Percentiles rank a stretch among this genome's conserved stretches.
Conservation (phyloP, 257 asterid genomes). For the Leonotis leonurus region DNA sequence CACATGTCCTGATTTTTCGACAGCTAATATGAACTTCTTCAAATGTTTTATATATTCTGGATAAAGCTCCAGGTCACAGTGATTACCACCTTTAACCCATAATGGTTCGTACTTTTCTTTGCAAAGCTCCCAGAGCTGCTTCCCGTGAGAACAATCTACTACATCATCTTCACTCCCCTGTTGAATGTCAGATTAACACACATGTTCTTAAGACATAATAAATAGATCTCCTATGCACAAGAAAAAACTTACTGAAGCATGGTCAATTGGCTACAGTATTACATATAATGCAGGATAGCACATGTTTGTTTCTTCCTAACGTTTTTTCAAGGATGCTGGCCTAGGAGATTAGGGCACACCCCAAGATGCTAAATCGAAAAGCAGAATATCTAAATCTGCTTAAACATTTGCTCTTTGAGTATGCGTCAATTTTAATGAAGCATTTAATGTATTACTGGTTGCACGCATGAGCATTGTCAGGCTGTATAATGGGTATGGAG, state of each 20-base stretch:
- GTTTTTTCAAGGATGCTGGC: neutral
- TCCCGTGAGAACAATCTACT: conserved; percentile 87
- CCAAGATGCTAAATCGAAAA: neutral
- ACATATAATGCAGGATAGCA: neutral
- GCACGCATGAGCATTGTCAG: too few species aligned
- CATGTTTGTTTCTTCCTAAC: neutral
- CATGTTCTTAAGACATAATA: neutral
- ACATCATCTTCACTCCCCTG: conserved; percentile 95
- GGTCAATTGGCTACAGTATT: neutral
- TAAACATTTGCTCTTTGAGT: too few species aligned
- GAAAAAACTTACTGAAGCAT: neutral
- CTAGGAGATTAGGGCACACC: neutral
- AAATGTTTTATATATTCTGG: conserved; percentile 86
- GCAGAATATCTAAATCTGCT: too few species aligned
- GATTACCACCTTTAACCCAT: conserved; percentile 90
- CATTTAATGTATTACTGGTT: too few species aligned
- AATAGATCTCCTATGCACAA: neutral
- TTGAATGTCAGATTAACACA: conserved; percentile 10
- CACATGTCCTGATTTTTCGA: conserved; percentile 55
- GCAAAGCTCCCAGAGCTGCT: conserved; percentile 85
- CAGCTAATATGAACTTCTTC: conserved; percentile 72
- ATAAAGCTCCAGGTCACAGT: conserved; percentile 90
- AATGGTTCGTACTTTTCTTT: conserved; percentile 90
- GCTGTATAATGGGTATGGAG: too few species aligned
- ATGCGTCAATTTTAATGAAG: too few species aligned